A percentile compares a stretch with the other conserved stretches of the same genome.
phyloP scores from a whole-genome alignment of 176 grass and related monocot genomes.

The Oryza coarctata region DNA sequence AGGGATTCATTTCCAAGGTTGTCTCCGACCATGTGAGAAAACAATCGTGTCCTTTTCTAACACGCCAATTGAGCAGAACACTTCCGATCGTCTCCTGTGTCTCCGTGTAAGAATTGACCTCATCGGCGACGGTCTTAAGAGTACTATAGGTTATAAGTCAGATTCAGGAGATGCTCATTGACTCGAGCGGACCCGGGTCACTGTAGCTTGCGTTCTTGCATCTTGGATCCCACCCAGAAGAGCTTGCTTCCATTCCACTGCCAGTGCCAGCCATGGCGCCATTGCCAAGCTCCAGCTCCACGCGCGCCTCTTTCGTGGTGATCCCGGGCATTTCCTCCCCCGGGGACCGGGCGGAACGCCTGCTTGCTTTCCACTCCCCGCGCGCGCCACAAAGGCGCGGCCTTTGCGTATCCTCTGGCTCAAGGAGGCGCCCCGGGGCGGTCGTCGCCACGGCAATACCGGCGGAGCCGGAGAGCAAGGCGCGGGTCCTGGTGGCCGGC shows the following conservation, averaged over 20 bases:
- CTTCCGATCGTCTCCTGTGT: not conserved
- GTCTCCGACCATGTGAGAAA: not conserved
- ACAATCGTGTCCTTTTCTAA: not conserved
- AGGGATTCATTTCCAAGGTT: not conserved
- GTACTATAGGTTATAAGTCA: not conserved
- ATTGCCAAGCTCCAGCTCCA: conserved; percentile 27
- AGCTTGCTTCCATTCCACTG: not conserved
- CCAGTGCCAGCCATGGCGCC: conserved; percentile 20
- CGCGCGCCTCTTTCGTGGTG: not conserved
- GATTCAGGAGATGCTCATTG: not conserved
- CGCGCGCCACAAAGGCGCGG: not conserved
- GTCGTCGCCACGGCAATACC: conserved; percentile 23
- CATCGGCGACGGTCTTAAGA: not conserved
- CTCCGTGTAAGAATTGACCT: not conserved
- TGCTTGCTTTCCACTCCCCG: not conserved
- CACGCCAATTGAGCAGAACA: not conserved
- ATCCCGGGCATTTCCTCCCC: not conserved
- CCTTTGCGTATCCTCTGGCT: not conserved
- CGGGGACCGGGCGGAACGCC: not conserved
- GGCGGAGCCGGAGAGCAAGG: conserved; percentile 3
- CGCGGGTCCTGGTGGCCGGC: conserved; percentile 67
- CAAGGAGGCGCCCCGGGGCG: not conserved
- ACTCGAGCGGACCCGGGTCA: not conserved
- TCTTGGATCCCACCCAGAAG: not conserved
- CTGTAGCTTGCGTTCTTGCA: not conserved